phyloP scores from a whole-genome alignment of 2,329 filamentous ascomycete genomes.

The Pseudopithomyces maydicus region DNA sequence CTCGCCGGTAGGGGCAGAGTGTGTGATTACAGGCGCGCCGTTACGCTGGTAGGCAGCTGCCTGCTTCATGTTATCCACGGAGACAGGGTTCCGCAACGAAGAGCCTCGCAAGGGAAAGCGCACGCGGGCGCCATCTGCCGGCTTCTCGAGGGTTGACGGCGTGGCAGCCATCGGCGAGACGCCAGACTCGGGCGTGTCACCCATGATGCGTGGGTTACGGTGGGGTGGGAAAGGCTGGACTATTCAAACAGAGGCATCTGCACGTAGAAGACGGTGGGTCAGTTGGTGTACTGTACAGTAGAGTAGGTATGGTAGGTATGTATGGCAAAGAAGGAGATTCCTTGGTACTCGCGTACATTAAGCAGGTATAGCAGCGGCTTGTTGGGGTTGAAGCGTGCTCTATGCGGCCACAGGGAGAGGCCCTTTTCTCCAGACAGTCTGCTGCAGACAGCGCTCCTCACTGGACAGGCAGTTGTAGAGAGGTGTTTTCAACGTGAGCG shows the following conservation, averaged over 20 bases:
- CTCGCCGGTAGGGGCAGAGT: slow-evolving; percentile 36
- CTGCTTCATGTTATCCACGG: slow-evolving; percentile 21
- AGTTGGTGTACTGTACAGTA: slow-evolving; percentile 8
- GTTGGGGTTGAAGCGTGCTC: background rate
- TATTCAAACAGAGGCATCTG: background rate
- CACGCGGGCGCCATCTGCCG: slow-evolving; percentile 22
- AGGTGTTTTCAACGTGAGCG: slow-evolving; percentile 2
- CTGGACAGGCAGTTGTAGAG: background rate
- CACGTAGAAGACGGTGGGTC: background rate
- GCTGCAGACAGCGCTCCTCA: background rate
- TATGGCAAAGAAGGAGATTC: no score
- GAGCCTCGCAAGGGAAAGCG: slow-evolving; percentile 32
- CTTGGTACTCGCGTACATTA: slow-evolving; percentile 18
- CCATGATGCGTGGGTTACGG: slow-evolving; percentile 21
- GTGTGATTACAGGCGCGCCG: slow-evolving; percentile 35
- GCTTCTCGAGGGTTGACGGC: slow-evolving; percentile 20
- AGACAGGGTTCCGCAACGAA: slow-evolving; percentile 30
- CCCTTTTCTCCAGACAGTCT: background rate
- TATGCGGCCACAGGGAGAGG: background rate
- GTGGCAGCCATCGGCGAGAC: slow-evolving; percentile 29
- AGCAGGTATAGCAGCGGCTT: slow-evolving; percentile 7
- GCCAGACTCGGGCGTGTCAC: slow-evolving; percentile 32
- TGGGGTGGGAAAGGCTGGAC: background rate
- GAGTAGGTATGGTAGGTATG: no score
- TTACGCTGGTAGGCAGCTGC: slow-evolving; percentile 20